Evolutionary conservation across 768 basidiomycete genomes (phyloP), one percentile per base, ranked within the genome.

Genomic region (Naganishia vaughanmartiniae): DNA sequence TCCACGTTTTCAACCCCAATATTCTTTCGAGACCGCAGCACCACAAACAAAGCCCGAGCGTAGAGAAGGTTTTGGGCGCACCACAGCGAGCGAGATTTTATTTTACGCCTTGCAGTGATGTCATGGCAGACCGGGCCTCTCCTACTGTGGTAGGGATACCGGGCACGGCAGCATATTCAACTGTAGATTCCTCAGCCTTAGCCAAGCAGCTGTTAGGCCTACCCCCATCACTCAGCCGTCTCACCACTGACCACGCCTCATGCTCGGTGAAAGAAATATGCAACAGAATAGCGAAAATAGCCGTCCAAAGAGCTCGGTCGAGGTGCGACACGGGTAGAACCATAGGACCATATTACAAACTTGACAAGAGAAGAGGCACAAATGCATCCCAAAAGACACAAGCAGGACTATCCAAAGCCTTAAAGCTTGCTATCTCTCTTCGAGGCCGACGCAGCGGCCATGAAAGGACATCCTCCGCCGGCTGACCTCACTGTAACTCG

Each of bases 341-440:
- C 24, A 26, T 14, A 51, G n/a, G 14, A 6, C 48, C 48, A 51
- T 46, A 46, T 51, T 24, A 51, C 48, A 51, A 7, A 51, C 48
- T 51, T 51, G 3, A 26, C 48, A n/a, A 3, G 6, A n/a, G 48
- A 26, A 51, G 14, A 26, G n/a, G 21, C 24, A 51, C 48, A 51
- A 42, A 58, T 24, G 31, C 21, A 56, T 39, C 11, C 21, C 14
- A 1, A 42, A 10, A 58, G 3, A 58, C 6, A 34, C 56, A 2
- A 4, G 31, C 33, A 42, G 26, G 7, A 7, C 11, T 3, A 24
- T 39, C n/a, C 4, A 19, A 42, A 9, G 36, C 39, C 15, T 55
- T 34, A 63, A 26, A 63, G 60, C 60, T 63, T 63, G 60, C 60
- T 63, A n/a, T 63, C 60, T n/a, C 60, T 63, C 30, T 63, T 63